Conservation (phyloP, 2,329 filamentous ascomycete genomes). For the Fusarium temperatum region DNA sequence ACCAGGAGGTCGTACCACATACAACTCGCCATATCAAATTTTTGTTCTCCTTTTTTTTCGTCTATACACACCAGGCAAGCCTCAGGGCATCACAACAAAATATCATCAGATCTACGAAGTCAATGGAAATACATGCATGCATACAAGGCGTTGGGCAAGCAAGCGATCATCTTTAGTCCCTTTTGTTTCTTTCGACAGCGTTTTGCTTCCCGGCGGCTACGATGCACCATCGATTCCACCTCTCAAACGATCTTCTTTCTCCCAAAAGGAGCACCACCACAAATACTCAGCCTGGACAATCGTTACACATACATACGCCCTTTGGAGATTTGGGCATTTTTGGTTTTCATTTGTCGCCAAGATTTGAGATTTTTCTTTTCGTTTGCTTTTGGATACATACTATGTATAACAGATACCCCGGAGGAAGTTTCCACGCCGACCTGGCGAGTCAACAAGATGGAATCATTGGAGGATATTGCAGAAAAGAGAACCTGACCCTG, state of each 20-base stretch:
- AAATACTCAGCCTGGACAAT: conserved; percentile 23
- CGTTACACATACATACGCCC: conserved; percentile 2
- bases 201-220: conserved; percentile 27
- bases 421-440: conserved; percentile 33
- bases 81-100: conserved; percentile 26
- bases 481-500: neutral
- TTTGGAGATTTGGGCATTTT: conserved; percentile 7
- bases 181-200: conserved; percentile 16
- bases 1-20: conserved; percentile 19
- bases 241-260: conserved; percentile 16
- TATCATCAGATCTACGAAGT: conserved; percentile 27
- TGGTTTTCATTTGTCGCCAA: conserved; percentile 35
- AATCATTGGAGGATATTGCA: conserved; percentile 24
- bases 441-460: conserved; percentile 30
- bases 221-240: conserved; percentile 23
- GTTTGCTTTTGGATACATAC: conserved; percentile 33
- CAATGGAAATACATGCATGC: conserved; percentile 33
- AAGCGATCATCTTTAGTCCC: conserved; percentile 35
- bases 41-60: conserved; percentile 6
- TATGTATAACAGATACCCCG: conserved; percentile 45
- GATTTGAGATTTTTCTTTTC: conserved; percentile 24
- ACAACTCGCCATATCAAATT: conserved; percentile 16
- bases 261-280: neutral
- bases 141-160: conserved; percentile 39
- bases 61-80: conserved; percentile 29